Evolutionary conservation across 768 basidiomycete genomes (phyloP), one percentile per base, ranked within the genome.

Genomic region (Imleria badia): DNA sequence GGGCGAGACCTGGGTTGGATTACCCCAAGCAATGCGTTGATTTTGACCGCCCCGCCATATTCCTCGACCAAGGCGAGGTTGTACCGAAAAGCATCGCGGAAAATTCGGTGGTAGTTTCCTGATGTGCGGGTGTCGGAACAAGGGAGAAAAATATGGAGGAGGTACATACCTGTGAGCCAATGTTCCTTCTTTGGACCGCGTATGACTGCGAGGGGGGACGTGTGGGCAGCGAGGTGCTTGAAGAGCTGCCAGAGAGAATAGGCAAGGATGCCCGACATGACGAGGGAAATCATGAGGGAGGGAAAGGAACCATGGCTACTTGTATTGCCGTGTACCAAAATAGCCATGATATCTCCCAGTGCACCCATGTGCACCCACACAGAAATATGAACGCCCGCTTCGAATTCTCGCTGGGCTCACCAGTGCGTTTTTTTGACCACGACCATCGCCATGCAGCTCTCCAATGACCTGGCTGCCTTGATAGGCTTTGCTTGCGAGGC

Each of bases 401-500:
- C 19, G 36, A 48, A 20, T 48, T 23, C 20, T 15, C 36, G n/a
- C n/a, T n/a, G n/a, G n/a, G 6, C 26, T 26, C 26, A 26, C 26
- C 26, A 26, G 41, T 50, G 3, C 40, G 22, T n/a, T 26, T 41
- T n/a, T 26, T 41, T 40, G 51, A 54, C 31, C 19, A 29, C 23
- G 6, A 44, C 31, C 39, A 13, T 45, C 36, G 12, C 42, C 9
- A 73, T 71, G 68, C 35, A 31, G 20, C 67, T 74, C 39, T 51
- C 60, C 1, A 60, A 54, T 15, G 68, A 75, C 48, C 15, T 75
- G 2, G 67, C 74, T 34, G 68, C 72, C 13, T 55, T 76, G 45
- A 62, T 74, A 42, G 75, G 75, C 23, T 76, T 76, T 45, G 68
- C 52, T 3, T 72, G 67, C 56, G 75, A 76, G 54, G 64, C 72